phyloP scores from a whole-genome alignment of 257 asterid species.

The Nyctanthes arbortristis region DNA sequence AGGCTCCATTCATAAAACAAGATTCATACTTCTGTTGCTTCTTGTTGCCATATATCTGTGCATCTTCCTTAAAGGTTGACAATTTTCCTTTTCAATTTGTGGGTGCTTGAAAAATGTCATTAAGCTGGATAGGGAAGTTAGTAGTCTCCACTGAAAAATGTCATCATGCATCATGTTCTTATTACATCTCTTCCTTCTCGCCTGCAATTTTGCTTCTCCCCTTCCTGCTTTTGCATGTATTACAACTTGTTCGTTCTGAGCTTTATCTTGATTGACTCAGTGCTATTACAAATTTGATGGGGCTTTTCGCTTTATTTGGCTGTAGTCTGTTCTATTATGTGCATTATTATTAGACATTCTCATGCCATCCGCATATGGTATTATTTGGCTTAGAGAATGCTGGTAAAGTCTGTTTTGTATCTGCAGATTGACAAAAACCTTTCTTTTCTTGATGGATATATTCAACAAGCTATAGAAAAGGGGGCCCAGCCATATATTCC shows the following conservation, averaged over 20 bases:
- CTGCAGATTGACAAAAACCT: constrained; percentile 80
- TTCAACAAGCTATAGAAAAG: constrained; percentile 72
- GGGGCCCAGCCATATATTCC: constrained; percentile 89
- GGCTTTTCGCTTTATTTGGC: not conserved
- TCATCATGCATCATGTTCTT: not conserved
- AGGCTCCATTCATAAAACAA: not conserved
- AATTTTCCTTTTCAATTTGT: constrained; percentile 1
- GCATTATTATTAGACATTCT: constrained; percentile 7
- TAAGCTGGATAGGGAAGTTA: not conserved
- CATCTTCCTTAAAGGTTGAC: not conserved
- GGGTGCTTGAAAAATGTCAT: constrained; percentile 11
- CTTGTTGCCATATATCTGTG: not conserved
- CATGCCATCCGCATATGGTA: not conserved
- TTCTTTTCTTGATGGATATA: constrained; percentile 67
- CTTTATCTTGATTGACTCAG: not conserved
- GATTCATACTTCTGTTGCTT: not conserved
- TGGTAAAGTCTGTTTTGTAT: constrained; percentile 2
- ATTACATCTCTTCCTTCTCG: not conserved
- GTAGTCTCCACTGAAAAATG: not conserved
- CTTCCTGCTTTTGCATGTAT: not conserved
- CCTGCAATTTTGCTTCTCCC: not conserved
- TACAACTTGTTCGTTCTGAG: not conserved
- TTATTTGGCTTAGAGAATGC: not conserved
- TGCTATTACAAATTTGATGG: not conserved
- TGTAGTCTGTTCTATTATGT: not conserved